Conservation (phyloP, 371 early-diverging fungal genomes). For the Cokeromyces recurvatus region DNA sequence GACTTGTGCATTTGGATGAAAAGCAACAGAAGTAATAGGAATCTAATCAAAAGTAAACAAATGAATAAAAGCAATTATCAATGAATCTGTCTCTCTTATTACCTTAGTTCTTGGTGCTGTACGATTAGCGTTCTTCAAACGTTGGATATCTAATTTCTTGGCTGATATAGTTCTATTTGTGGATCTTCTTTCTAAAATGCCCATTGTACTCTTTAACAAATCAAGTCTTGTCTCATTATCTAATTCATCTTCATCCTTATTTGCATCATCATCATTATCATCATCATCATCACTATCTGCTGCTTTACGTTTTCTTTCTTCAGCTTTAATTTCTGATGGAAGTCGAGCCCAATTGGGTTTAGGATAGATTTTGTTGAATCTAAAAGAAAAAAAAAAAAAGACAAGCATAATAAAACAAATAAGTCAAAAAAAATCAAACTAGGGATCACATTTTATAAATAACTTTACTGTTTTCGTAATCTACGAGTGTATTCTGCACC, state of each 20-base stretch:
- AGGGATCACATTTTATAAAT: background rate
- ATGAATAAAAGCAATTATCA: background rate
- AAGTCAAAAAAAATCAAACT: no score
- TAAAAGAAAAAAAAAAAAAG: conserved; percentile 14
- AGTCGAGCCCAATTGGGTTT: conserved; percentile 81
- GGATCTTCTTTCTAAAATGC: conserved; percentile 43
- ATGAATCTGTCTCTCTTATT: conserved; percentile 1
- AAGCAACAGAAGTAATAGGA: conserved; percentile 67
- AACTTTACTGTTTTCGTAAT: conserved; percentile 72
- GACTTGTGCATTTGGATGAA: conserved; percentile 90
- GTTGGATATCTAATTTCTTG: conserved; percentile 55
- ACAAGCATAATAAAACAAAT: no score
- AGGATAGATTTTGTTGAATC: conserved; percentile 81
- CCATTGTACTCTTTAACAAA: conserved; percentile 48
- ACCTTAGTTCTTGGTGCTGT: conserved; percentile 18
- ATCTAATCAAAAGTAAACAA: no score
- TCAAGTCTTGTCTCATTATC: conserved; percentile 40
- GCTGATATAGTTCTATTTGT: conserved; percentile 36
- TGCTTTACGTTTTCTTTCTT: conserved; percentile 23
- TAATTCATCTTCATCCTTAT: conserved; percentile 30
- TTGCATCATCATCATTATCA: conserved; percentile 34
- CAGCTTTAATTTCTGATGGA: conserved; percentile 35
- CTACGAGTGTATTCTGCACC: conserved; percentile 80
- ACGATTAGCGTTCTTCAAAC: conserved; percentile 75
- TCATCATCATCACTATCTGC: conserved; percentile 35